Conservation (phyloP, 805 yeast genomes). For the Saccharomycopsis sp. region DNA sequence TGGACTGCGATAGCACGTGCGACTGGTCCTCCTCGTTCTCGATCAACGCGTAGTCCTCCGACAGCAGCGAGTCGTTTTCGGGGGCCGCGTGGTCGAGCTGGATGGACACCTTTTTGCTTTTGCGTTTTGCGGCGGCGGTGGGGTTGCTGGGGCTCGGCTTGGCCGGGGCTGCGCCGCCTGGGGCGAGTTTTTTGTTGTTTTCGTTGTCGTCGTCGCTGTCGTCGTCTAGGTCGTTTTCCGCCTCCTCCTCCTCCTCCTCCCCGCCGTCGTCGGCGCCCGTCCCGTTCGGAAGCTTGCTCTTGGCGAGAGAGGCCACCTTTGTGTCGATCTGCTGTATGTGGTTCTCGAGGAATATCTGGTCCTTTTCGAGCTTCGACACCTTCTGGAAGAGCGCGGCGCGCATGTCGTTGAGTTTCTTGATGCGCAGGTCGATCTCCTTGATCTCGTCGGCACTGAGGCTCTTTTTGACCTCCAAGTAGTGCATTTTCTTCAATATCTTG, state of each 20-base stretch:
- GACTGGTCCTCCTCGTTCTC: slow-evolving; percentile 22
- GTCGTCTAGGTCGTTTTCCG: slow-evolving; percentile 17
- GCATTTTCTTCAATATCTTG: slow-evolving; percentile 40
- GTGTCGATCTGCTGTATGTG: slow-evolving; percentile 38
- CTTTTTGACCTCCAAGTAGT: slow-evolving; percentile 54
- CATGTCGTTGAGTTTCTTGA: slow-evolving; percentile 43
- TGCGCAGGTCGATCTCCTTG: slow-evolving; percentile 52
- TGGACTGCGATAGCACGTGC: slow-evolving; percentile 37
- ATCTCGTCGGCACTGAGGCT: slow-evolving; percentile 60
- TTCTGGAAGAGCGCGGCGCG: slow-evolving; percentile 50
- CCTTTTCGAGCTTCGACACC: slow-evolving; percentile 54
- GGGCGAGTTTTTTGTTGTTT: too few relatives aligned
- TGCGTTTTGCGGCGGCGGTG: too few relatives aligned
- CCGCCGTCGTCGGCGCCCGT: slow-evolving; percentile 2
- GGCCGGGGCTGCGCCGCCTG: too few relatives aligned
- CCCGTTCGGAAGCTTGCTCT: too few relatives aligned
- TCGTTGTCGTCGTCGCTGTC: slow-evolving; percentile 7
- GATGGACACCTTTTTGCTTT: neutral
- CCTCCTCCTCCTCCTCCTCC: slow-evolving; percentile 25
- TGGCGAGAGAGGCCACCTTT: slow-evolving; percentile 32
- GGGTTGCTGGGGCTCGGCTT: too few relatives aligned
- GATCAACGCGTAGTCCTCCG: slow-evolving; percentile 18
- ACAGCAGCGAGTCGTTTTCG: slow-evolving; percentile 8
- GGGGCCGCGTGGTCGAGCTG: slow-evolving; percentile 6
- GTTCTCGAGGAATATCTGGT: slow-evolving; percentile 49